Conservation (phyloP, 1,139 yeast genomes). For the Wickerhamomyces sp. region DNA sequence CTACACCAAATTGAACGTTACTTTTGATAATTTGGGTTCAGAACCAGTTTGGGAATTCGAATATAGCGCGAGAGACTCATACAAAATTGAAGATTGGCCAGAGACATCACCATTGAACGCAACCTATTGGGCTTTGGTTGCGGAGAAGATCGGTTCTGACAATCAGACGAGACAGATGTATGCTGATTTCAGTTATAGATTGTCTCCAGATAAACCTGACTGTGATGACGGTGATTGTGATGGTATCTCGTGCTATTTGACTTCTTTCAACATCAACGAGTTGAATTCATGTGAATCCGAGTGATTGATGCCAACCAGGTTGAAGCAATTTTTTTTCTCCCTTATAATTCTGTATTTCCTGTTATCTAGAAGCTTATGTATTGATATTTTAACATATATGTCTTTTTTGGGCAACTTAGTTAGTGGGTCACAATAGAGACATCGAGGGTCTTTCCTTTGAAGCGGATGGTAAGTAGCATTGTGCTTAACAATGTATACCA, state of each 20-base stretch:
- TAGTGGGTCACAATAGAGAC: no score
- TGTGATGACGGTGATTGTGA: conserved; percentile 40
- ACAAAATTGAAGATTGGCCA: conserved; percentile 45
- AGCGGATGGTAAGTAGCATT: no score
- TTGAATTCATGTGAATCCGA: conserved; percentile 20
- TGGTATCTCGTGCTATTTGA: conserved; percentile 39
- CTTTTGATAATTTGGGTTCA: conserved; percentile 40
- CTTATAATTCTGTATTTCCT: no score
- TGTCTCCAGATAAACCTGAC: conserved; percentile 44
- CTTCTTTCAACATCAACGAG: conserved; percentile 28
- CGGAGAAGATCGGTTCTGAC: conserved; percentile 30
- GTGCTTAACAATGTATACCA: no score
- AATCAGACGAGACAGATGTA: conserved; percentile 42
- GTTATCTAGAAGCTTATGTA: no score
- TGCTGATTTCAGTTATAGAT: conserved; percentile 43
- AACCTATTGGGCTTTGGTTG: conserved; percentile 49
- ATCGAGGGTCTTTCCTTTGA: no score
- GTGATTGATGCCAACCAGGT: no score
- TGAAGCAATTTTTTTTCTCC: no score
- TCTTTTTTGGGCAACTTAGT: no score
- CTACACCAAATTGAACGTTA: conserved; percentile 47
- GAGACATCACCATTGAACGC: conserved; percentile 47
- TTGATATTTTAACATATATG: no score
- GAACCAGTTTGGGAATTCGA: conserved; percentile 54
- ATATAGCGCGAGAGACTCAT: conserved; percentile 48